Percentiles rank a stretch among this genome's conserved stretches.
Evolutionary conservation across 2,329 filamentous ascomycete species (phyloP).

Genomic region (Tolypocladium sp.): DNA sequence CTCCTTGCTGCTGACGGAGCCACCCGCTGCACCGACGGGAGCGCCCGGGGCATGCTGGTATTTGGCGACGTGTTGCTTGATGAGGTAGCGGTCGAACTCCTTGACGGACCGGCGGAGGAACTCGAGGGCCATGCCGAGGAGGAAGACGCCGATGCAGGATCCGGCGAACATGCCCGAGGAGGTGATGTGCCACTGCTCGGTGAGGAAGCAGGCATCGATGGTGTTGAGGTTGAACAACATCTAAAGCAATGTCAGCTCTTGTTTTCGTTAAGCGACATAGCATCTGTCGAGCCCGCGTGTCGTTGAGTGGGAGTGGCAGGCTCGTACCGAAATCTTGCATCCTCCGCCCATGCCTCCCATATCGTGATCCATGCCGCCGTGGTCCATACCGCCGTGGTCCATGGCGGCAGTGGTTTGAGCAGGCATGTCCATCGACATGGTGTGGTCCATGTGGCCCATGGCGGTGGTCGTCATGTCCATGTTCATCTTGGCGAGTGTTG

Average conservation of each 20-base stretch:
- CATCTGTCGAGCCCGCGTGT: background rate
- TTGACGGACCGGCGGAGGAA: conserved; percentile 59
- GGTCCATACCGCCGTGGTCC: conserved; percentile 9
- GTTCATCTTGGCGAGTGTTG: background rate
- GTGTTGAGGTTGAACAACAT: conserved; percentile 79
- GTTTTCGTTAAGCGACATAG: background rate
- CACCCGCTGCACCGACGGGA: conserved; percentile 4
- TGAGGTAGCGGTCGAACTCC: conserved; percentile 62
- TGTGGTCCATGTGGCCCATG: background rate
- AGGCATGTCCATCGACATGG: conserved; percentile 3
- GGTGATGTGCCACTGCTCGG: conserved; percentile 59
- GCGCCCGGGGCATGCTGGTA: conserved; percentile 10
- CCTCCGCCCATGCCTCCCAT: conserved; percentile 10
- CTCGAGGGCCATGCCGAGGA: conserved; percentile 67
- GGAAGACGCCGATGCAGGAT: conserved; percentile 67
- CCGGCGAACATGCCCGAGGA: conserved; percentile 66
- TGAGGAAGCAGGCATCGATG: conserved; percentile 62
- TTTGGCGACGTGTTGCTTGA: conserved; percentile 39
- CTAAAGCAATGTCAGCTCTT: conserved; percentile 24
- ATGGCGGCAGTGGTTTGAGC: conserved; percentile 3
- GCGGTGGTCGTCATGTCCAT: background rate
- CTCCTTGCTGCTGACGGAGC: conserved; percentile 14
- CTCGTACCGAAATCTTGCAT: conserved; percentile 30
- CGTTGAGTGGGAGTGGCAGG: background rate
- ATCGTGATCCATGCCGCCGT: conserved; percentile 8